Evolutionary conservation across 805 yeast species (phyloP), one percentile per base, ranked within the genome.

Genomic region (Ogataea pilisensis): DNA sequence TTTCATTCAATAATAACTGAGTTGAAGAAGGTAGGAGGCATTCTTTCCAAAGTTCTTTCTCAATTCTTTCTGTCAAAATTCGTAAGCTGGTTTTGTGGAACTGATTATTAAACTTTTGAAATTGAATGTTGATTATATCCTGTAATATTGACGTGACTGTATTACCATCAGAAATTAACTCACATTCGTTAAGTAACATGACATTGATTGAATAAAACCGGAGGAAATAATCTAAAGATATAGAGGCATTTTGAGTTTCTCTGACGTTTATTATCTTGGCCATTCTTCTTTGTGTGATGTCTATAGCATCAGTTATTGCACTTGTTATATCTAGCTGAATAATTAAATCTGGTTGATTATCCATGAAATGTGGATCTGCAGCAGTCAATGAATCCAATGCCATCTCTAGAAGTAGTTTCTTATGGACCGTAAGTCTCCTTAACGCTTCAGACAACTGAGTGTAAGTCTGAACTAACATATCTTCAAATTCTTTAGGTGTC

Each of bases 31-130:
- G 56, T 8, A 80, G 75, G n/a, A 76, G 74, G 16, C 73, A 76
- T 39, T 90, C 95, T 43, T 76, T 78, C 98, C 98, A 91, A 18
- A 66, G 66, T 49, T 90, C 98, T 35, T 67, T 65, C 37, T 85
- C 90, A 41, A 85, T 66, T 14, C 69, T 64, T 4, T 55, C 55
- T 5, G 73, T 65, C 21, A 86, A 61, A 5, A 60, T 57, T 41
- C 70, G 72, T 38, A 77, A 58, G 20, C 74, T 68, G 13, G 67
- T 66, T 35, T 70, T 69, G 48, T 84, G 89, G 50, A 75, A 73
- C 25, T 77, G 66, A 24, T 67, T 66, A 28, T 78, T 63, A 56
- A 77, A 89, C 40, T 74, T 72, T 44, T 72, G 78, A 4, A 83
- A 71, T 47, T 86, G 95, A 25, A 73, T 70, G n/a, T 72, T 75